Base-by-base conservation (phyloP, 129 eudicot species). In the Pseudognaphalium luteoalbum region DNA sequence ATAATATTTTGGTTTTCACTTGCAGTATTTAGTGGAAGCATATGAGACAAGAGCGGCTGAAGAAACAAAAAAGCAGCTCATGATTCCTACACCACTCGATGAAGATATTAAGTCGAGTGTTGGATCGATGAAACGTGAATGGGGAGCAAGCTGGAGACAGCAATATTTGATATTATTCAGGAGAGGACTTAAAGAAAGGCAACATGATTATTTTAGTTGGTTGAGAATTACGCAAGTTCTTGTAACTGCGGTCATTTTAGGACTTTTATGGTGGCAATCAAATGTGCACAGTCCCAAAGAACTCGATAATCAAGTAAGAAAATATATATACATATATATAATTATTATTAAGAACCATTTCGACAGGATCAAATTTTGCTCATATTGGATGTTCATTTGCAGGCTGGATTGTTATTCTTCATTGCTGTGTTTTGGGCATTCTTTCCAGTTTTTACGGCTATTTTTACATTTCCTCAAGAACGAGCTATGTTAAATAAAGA, bases 391-490 rank as follows among this genome's bases (percentile, higher is more conserved):
- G 65, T 60, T 73, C 41, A 19, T 80, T 65, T 80, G 76, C 95
- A 93, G 97, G 96, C 92, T 41, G 98, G 98, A 60, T 57, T 93
- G 80, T 80, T 93, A 17, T 90, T 93, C 86, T 93, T 93, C 83
- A 85, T 93, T 5, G 87, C 97, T 1, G 98, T 93, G 11, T 93
- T 93, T 72, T 93, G 97, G 98, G 98, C 96, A 8, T 93, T 93
- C 66, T 90, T 93, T 37, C 98, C 98, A 0, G 98, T 93, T 15
- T 90, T 90, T 86, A 90, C 98, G 8, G 98, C 98, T 42, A 93
- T 93, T 33, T 93, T 93, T 51, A 85, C 96, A 66, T 93, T 93
- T 79, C 98, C 98, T 21, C 98, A 93, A 90, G 97, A 93, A 82
- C 80, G 92, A 77, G 97, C 98, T 7, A 90, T 93, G 98, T 77